Evolutionary conservation across 2,329 filamentous ascomycete genomes (phyloP), one percentile per base, ranked within the genome.

Genomic region (Sodiomyces alkalinus): DNA sequence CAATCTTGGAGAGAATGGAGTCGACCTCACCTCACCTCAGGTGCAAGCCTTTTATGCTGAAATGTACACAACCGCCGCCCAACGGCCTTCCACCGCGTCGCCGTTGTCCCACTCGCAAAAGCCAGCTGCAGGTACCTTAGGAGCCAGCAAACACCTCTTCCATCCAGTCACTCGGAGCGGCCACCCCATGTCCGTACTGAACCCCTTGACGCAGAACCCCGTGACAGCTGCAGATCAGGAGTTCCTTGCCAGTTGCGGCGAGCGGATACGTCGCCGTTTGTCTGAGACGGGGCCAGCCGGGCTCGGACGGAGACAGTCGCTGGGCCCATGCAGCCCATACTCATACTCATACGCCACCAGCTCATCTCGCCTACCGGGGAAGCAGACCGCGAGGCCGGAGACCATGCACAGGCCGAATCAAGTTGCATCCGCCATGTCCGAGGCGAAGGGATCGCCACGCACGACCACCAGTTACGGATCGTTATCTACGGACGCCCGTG

Each of bases 1-100:
- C 19, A 77, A 77, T 35, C 52, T 70, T 25, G 47, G 44, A 4
- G 43, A 52, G 15, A 61, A 54, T 14, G 40, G 42, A 2, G 19
- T 45, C 19, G 39, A 53, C 28, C 34, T 56, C 5, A 39, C 46
- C 6, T 53, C 51, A 3, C 31, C 42, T 8, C 48, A 47, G 8
- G 48, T 52, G 1, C 45, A 47, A 16, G 47, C 49, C 3, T 56
- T 53, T 17, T 55, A 59, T 34, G 40, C 49, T n/a, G n/a, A n/a
- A n/a, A n/a, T n/a, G 7, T 36, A 34, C n/a, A n/a, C n/a, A n/a
- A n/a, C n/a, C n/a, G n/a, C n/a, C n/a, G n/a, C n/a, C n/a, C n/a
- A n/a, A n/a, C n/a, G n/a, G n/a, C n/a, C n/a, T n/a, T n/a, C n/a
- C n/a, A n/a, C n/a, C n/a, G n/a, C n/a, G n/a, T n/a, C n/a, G n/a